Evolutionary conservation across 805 yeast species (phyloP), one percentile per base, ranked within the genome.

Genomic region (Myxozyma geophila): DNA sequence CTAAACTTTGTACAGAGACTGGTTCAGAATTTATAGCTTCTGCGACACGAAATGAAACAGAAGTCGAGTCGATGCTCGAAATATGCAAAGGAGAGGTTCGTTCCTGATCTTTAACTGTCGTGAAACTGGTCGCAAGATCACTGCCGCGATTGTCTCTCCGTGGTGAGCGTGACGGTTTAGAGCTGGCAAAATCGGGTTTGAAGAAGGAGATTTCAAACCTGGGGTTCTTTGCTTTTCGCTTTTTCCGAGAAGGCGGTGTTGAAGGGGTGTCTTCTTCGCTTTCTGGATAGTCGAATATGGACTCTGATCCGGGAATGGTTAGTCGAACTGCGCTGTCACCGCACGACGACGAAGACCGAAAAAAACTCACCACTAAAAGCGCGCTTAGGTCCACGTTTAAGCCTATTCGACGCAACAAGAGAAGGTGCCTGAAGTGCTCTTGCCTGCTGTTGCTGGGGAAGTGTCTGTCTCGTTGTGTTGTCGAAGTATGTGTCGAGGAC

Each of bases 281-380:
- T 3, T 13, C 57, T 12, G 51, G 39, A 44, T 41, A 53, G 28
- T 53, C 57, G 39, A 39, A 53, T 15, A 53, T 53, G 13, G 57
- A 53, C 15, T 41, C 48, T 19, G 46, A 28, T 28, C 28, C 28
- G 28, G 28, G 28, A 28, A 28, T 28, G 2, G 28, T 28, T 28
- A 28, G 28, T 28, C 5, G 28, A 28, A 28, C 28, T 28, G 28
- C 28, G 5, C 28, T 28, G 2, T 28, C 28, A 28, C 28, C 28
- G 7, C 7, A 43, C 5, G 47, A 6, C 17, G 9, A 43, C 19
- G 21, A 17, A 43, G 21, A 19, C 47, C 2, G 3, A n/a, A 13
- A 13, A 12, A 7, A 39, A 39, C 43, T 12, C 17, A 43, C 47
- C 15, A 43, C 10, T 12, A 4, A 19, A 43, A n/a, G 47, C 15